phyloP scores from a whole-genome alignment of 345 rosid genomes.

The Syzygium jambos region DNA sequence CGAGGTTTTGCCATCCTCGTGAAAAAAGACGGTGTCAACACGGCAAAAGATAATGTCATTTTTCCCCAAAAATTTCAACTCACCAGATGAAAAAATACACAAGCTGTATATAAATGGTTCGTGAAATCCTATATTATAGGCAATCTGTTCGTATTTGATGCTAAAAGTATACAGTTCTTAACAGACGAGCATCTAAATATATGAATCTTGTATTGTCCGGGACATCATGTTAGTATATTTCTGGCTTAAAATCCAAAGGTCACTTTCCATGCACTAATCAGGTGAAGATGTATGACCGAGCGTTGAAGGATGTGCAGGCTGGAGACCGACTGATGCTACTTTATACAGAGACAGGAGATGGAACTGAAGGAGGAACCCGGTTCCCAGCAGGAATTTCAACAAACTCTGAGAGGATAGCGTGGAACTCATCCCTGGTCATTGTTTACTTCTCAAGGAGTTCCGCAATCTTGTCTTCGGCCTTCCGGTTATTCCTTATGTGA shows the following conservation, averaged over 20 bases:
- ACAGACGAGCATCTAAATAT: not conserved
- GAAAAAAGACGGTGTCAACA: not conserved
- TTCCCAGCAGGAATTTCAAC: slow-evolving; percentile 76
- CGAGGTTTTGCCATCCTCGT: not conserved
- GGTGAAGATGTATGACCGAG: not conserved
- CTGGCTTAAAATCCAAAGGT: not conserved
- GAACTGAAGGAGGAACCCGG: slow-evolving; percentile 39
- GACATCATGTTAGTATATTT: not conserved
- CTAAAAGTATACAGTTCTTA: not conserved
- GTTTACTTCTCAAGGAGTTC: slow-evolving; percentile 94
- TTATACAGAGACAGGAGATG: slow-evolving; percentile 40
- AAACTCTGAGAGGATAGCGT: slow-evolving; percentile 83
- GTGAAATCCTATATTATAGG: not conserved
- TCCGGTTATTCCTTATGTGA: slow-evolving; percentile 80
- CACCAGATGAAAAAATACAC: not conserved
- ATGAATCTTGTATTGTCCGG: not conserved
- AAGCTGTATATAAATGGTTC: not conserved
- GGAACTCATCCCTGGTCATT: slow-evolving; percentile 71
- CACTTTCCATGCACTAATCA: not conserved
- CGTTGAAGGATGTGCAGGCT: not conserved
- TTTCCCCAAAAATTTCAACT: not conserved
- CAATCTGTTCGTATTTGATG: not conserved
- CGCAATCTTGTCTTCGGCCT: slow-evolving; percentile 56
- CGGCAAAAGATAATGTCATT: not conserved
- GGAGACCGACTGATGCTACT: not conserved